Base-by-base conservation (phyloP, 139 green algal genomes). In the Chlorella sp. region DNA sequence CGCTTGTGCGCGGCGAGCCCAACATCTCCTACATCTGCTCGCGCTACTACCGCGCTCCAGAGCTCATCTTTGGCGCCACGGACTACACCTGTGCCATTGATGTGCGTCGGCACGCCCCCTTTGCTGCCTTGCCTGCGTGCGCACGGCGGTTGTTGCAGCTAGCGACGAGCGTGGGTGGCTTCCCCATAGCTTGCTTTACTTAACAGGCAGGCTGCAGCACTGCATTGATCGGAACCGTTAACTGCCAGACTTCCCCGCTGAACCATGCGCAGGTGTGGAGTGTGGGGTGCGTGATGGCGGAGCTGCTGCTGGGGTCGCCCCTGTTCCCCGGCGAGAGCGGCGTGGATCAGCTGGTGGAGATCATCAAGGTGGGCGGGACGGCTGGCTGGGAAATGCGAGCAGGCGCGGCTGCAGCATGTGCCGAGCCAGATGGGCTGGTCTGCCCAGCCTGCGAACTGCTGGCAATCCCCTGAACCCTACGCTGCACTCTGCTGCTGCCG, bases 11-110 rank as follows among this genome's bases (percentile, higher is more conserved):
- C 36, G 96, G 96, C 51, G 98, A 99, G 92, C 95, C 97, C 84
- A 99, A 99, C 93, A 99, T 99, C 87, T 96, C 94, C 30, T 99
- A 99, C 92, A 99, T 99, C 90, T 99, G 98, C 92, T 98, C 93
- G 23, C 91, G 97, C 71, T 98, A 98, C 86, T 98, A 98, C 87
- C 92, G 95, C 34, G 98, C 98, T 9, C 98, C 98, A 2, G 98
- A 99, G 94, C 94, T 99, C 67, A 99, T 99, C 56, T 99, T 99
- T 87, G 98, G 98, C 23, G 98, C 98, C 11, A 98, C 96, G 2
- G 94, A 98, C 87, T 99, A 99, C 94, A 99, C 98, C 16, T 93
- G 93, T 41, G 96, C 98, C 32, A 99, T 99, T 73, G 98, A 99
- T 78, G 91, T 99, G 70, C 41, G 81, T 6, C 20, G 21, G 28